A percentile compares a stretch with the other conserved stretches of the same genome.
Conservation (phyloP, 73 alveolate species). For the Tetrahymena borealis region DNA sequence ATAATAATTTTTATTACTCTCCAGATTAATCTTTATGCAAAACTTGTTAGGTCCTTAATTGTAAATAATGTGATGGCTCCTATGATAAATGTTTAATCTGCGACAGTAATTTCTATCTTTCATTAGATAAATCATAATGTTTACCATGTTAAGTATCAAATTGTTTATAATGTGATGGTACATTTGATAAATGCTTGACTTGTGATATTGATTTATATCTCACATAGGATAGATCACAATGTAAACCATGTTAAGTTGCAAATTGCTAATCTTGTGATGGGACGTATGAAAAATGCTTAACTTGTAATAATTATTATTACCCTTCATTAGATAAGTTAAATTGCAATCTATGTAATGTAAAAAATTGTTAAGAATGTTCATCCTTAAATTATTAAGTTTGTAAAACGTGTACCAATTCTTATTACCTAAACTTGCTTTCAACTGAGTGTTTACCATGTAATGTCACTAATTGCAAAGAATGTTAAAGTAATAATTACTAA, state of each 20-base stretch:
- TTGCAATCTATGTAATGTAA: background rate
- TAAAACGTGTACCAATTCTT: background rate
- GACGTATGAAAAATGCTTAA: background rate
- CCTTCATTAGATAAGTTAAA: background rate
- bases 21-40: background rate
- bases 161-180: background rate
- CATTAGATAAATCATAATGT: background rate
- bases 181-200: background rate
- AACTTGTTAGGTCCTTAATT: background rate
- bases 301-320: background rate
- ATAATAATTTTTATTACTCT: background rate
- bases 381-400: background rate
- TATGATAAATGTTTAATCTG: background rate
- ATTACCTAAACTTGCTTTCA: background rate
- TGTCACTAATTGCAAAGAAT: background rate
- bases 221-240: background rate
- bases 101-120: background rate
- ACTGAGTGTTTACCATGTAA: background rate
- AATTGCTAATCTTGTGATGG: background rate
- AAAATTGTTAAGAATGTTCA: background rate
- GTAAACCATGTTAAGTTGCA: background rate
- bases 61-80: background rate
- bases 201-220: background rate
- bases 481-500: background rate
- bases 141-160: background rate